Conservation (phyloP, 257 asterid species). For the Fraxinus pennsylvanica region DNA sequence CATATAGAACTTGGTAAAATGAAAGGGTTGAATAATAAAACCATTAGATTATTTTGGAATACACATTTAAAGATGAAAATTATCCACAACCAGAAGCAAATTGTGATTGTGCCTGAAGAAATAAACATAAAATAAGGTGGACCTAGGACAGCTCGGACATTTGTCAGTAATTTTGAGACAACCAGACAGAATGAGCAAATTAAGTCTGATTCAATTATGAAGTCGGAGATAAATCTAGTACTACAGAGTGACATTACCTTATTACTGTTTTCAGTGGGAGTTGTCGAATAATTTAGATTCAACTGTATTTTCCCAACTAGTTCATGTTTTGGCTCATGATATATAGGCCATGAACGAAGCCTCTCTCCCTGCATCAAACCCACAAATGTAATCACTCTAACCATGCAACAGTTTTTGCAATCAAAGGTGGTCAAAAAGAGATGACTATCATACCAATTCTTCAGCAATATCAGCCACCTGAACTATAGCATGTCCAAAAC, state of each 20-base stretch:
- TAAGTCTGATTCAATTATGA: constrained; percentile 6
- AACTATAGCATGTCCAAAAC: constrained; percentile 74
- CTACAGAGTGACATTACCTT: constrained; percentile 47
- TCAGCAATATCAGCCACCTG: constrained; percentile 93
- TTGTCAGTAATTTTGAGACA: background rate
- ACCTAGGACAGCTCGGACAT: background rate
- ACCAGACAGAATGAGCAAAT: background rate
- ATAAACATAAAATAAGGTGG: background rate
- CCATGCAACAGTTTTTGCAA: background rate
- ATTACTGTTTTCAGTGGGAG: constrained; percentile 63
- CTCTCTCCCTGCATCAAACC: constrained; percentile 70
- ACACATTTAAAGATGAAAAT: no score
- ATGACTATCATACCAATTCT: constrained; percentile 61
- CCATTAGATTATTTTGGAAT: no score
- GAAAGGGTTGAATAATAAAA: background rate
- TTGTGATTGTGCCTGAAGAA: background rate
- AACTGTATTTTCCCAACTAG: constrained; percentile 87
- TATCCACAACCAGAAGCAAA: background rate
- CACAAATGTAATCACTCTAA: constrained; percentile 18
- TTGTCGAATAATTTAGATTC: constrained; percentile 64
- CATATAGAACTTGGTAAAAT: background rate
- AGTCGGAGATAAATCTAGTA: background rate
- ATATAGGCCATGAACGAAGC: constrained; percentile 75
- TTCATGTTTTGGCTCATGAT: constrained; percentile 88
- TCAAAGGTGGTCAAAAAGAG: constrained; percentile 13